Evolutionary conservation across 257 asterid species (phyloP).

Genomic region (Echium plantagineum): DNA sequence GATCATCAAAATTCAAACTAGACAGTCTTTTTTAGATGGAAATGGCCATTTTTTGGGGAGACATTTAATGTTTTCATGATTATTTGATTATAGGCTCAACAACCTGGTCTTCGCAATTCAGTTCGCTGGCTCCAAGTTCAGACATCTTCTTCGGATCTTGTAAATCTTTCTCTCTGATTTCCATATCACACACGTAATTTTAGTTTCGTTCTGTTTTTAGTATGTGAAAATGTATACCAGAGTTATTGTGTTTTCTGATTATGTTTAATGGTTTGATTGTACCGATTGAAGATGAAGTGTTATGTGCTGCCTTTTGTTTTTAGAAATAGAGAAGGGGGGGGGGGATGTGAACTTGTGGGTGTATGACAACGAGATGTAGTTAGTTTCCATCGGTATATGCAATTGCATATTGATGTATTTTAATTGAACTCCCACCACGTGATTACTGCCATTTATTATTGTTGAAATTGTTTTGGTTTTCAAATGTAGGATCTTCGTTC

Average conservation of each 20-base stretch:
- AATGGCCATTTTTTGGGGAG: background rate
- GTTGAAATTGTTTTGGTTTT: conserved; percentile 7
- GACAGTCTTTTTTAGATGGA: no score
- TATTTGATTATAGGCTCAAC: conserved; percentile 38
- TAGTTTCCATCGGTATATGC: no score
- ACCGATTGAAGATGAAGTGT: background rate
- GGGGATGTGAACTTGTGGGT: no score
- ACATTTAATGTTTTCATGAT: background rate
- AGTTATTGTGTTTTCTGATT: background rate
- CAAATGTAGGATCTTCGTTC: conserved; percentile 55
- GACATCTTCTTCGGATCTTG: conserved; percentile 64
- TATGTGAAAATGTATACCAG: background rate
- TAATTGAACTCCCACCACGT: background rate
- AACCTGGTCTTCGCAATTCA: conserved; percentile 40
- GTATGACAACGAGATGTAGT: no score
- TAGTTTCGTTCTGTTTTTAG: background rate
- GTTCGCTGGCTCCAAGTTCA: conserved; percentile 92
- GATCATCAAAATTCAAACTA: no score
- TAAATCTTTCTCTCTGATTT: conserved; percentile 8
- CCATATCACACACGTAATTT: background rate
- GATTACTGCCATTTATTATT: background rate
- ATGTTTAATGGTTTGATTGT: background rate
- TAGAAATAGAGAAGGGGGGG: no score
- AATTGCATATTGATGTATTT: no score
- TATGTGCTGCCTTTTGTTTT: no score